Evolutionary conservation across 176 grass and related monocot species (phyloP), one percentile per base, ranked within the genome.

Genomic region (Carex kokanica): DNA sequence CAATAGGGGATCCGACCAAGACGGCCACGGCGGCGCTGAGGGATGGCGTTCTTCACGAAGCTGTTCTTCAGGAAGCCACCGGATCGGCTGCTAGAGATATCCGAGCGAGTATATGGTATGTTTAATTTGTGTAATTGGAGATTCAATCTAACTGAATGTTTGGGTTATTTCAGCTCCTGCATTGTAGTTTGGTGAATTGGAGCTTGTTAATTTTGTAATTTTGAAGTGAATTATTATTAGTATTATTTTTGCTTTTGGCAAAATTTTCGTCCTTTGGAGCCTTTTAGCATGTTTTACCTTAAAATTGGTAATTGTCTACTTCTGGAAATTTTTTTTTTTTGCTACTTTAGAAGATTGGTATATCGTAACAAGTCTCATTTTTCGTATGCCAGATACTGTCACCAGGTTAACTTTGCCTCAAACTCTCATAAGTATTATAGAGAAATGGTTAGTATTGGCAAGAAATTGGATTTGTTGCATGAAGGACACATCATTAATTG

Each of bases 21-120:
- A 88, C 84, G 56, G 55, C 54, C 16, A 72, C 81, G 68, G 81
- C 81, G 66, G 85, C 57, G 81, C 83, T 78, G 34, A 65, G 78
- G 78, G 90, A 98, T 98, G 95, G 90, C 92, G 89, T 90, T 98
- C 29, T 98, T 98, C 84, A 91, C 90, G 84, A 95, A 94, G 86
- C 87, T 95, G 78, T 98, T 98, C 91, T 94, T 92, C 58, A 87
- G 90, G 80, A 98, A 95, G 93, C 94, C 96, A 83, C 93, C 96
- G 84, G 89, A 98, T 90, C 89, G 93, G 84, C 83, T 98, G 89
- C 88, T 95, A 74, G 96, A 95, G 93, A 98, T 98, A 78, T 93
- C 96, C 84, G 96, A 95, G 60, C 89, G 93, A 20, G 92, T 98
- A 77, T 98, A 95, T 55, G 96, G 96, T 98, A 94, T 69, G 92